Conservation (phyloP, 306 rosid genomes). For the Lathyrus sativus region DNA sequence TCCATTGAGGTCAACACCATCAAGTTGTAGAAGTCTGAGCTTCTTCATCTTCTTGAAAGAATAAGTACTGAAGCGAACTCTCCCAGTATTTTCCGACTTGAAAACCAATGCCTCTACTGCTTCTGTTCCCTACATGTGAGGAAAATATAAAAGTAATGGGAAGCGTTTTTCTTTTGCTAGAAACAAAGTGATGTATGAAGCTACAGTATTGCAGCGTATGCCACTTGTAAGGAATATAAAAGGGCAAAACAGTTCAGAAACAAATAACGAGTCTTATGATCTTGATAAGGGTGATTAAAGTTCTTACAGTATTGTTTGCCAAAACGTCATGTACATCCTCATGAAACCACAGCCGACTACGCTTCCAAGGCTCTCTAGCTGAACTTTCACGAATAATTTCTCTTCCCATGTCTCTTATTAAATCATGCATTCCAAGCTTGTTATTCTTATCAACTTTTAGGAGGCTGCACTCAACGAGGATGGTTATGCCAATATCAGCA, state of each 20-base stretch:
- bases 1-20: slow-evolving; percentile 31
- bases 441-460: too few relatives aligned
- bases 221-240: neutral
- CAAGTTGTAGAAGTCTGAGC: slow-evolving; percentile 47
- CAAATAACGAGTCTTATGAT: neutral
- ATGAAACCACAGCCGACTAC: neutral
- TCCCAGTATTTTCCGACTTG: neutral
- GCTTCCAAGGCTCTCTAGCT: neutral
- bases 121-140: slow-evolving; percentile 25
- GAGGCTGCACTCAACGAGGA: too few relatives aligned
- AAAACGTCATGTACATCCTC: neutral
- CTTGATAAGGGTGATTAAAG: neutral
- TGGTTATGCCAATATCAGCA: too few relatives aligned
- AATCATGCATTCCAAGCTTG: neutral
- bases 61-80: slow-evolving; percentile 16
- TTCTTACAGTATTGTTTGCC: neutral
- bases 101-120: slow-evolving; percentile 29
- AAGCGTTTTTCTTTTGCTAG: neutral
- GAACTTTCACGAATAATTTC: neutral
- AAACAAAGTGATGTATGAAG: neutral
- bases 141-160: neutral
- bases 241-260: neutral
- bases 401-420: slow-evolving; percentile 4
- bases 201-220: neutral
- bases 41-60: slow-evolving; percentile 46